Conservation (phyloP, 2,329 filamentous ascomycete species). For the Pestalotiopsis sp. region DNA sequence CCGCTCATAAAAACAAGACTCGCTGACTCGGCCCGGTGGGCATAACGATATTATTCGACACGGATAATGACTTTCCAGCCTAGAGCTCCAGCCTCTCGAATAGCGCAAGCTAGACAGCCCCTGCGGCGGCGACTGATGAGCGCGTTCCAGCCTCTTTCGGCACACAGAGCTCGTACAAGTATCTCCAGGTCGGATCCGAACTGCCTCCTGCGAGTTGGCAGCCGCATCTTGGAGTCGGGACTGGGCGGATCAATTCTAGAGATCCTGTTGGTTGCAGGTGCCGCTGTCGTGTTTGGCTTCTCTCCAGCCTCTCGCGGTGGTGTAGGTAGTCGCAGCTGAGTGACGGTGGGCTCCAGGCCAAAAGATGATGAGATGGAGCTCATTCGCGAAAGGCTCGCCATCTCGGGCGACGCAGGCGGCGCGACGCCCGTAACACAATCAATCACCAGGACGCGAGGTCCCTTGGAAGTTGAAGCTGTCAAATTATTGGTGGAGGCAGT, state of each 20-base stretch:
- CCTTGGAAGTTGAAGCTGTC: slow-evolving; percentile 21
- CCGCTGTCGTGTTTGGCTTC: slow-evolving; percentile 28
- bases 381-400: slow-evolving; percentile 51
- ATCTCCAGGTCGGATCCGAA: slow-evolving; percentile 70
- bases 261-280: slow-evolving; percentile 26
- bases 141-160: slow-evolving; percentile 74
- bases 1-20: background rate
- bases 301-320: slow-evolving; percentile 23
- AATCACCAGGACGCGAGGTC: slow-evolving; percentile 57
- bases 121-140: slow-evolving; percentile 68
- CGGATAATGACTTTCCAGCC: slow-evolving; percentile 70
- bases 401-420: slow-evolving; percentile 45
- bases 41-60: slow-evolving; percentile 43
- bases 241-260: slow-evolving; percentile 30
- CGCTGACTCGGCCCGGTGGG: background rate
- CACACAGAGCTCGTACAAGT: slow-evolving; percentile 72
- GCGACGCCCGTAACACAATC: slow-evolving; percentile 63
- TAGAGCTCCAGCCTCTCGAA: slow-evolving; percentile 73
- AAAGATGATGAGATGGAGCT: slow-evolving; percentile 38
- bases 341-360: slow-evolving; percentile 28
- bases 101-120: slow-evolving; percentile 73
- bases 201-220: slow-evolving; percentile 58
- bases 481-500: slow-evolving; percentile 31
- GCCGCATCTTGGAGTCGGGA: slow-evolving; percentile 54
- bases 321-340: slow-evolving; percentile 25